phyloP scores from a whole-genome alignment of 2,329 filamentous ascomycete species.

The Colletotrichum brevisporum region DNA sequence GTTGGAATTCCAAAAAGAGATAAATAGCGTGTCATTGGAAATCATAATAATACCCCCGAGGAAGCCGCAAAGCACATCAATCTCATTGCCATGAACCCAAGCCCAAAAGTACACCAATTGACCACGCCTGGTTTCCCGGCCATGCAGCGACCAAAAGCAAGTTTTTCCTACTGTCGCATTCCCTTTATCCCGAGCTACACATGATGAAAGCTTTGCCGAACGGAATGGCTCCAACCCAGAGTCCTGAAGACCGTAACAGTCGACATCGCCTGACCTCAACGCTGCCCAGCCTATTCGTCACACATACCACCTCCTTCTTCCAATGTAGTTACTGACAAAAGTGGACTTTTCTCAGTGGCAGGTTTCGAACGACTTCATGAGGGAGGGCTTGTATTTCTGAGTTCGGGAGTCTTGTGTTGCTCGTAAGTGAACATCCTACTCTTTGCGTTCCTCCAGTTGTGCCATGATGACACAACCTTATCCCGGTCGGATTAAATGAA shows the following conservation, averaged over 20 bases:
- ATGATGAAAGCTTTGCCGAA: conserved; percentile 36
- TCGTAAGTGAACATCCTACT: not conserved
- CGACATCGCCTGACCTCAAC: conserved; percentile 10
- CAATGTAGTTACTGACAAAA: not conserved
- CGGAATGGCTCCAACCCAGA: not conserved
- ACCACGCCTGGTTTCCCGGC: not conserved
- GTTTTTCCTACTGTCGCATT: too few relatives aligned
- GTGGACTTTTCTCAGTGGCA: not conserved
- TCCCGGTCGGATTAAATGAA: conserved; percentile 7
- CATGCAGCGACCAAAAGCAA: too few relatives aligned
- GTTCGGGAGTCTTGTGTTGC: too few relatives aligned
- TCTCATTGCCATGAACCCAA: too few relatives aligned
- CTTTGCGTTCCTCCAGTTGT: not conserved
- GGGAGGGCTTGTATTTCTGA: too few relatives aligned
- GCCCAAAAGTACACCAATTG: not conserved
- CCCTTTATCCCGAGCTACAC: not conserved
- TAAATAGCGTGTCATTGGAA: too few relatives aligned
- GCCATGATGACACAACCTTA: conserved; percentile 6
- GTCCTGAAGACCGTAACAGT: conserved; percentile 17
- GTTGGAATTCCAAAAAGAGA: too few relatives aligned
- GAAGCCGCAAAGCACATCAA: not conserved
- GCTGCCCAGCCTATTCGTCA: not conserved
- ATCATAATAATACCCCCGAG: too few relatives aligned
- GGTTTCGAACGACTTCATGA: not conserved
- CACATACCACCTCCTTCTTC: too few relatives aligned